Evolutionary conservation across 2,329 filamentous ascomycete genomes (phyloP).

Genomic region (Cercospora nicotianae): DNA sequence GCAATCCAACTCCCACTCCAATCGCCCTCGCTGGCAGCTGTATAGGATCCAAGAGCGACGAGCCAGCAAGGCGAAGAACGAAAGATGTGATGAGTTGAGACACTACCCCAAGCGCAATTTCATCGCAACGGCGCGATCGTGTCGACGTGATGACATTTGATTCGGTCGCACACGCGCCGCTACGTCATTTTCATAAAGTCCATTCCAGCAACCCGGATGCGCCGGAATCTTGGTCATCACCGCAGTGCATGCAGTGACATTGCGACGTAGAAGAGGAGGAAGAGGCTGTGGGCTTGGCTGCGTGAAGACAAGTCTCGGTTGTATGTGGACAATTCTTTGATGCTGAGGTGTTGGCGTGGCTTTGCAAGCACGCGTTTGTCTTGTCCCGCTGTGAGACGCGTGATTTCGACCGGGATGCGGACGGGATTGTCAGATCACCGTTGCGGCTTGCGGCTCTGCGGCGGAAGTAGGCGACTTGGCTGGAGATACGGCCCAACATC

Average conservation of each 20-base stretch:
- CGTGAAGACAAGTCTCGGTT: neutral
- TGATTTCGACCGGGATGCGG: neutral
- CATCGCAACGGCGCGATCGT: too few species aligned
- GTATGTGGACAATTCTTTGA: neutral
- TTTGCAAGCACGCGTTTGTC: neutral
- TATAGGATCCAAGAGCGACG: neutral
- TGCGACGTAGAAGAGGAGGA: neutral
- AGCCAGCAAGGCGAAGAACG: neutral
- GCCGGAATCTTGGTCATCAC: neutral
- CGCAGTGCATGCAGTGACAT: neutral
- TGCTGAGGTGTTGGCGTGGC: neutral
- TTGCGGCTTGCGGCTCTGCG: neutral
- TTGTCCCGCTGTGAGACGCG: neutral
- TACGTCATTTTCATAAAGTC: neutral
- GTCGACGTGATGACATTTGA: neutral
- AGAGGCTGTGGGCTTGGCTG: neutral
- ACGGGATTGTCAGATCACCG: neutral
- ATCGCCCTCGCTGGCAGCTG: neutral
- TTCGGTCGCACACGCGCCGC: neutral
- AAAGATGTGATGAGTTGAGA: neutral
- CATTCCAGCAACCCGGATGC: constrained; percentile 1
- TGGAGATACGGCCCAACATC: neutral
- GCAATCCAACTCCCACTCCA: neutral
- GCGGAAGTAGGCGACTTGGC: neutral
- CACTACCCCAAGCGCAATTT: neutral